These are phyloP conservation scores for Alliaria petiolata DNA, from an alignment of 345 rosid species.

Conservation along the genomic window DNA sequence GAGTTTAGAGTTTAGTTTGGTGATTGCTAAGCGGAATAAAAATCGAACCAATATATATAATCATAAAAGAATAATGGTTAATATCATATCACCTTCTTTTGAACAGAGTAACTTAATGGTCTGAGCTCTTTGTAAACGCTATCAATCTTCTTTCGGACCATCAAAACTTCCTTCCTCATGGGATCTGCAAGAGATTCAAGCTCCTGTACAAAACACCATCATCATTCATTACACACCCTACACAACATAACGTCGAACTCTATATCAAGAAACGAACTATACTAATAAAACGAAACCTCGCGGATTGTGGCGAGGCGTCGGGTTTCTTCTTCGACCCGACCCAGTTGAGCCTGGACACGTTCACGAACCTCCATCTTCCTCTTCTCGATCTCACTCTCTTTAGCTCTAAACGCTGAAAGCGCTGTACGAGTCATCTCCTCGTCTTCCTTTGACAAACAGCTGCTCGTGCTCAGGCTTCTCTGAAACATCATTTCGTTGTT, in stretches of 20 bases:
- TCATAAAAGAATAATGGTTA: too few relatives aligned
- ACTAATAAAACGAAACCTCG: constrained; percentile 40
- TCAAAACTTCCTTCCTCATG: constrained; percentile 75
- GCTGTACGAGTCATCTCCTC: constrained; percentile 82
- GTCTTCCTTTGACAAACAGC: constrained; percentile 75
- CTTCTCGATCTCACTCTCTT: constrained; percentile 66
- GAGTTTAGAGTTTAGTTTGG: too few relatives aligned
- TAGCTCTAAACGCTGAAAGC: constrained; percentile 51
- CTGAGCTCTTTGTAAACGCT: constrained; percentile 75
- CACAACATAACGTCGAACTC: background rate
- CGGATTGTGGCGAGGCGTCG: constrained; percentile 53
- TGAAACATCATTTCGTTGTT: constrained; percentile 38
- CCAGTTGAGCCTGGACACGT: constrained; percentile 52
- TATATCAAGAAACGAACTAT: too few relatives aligned
- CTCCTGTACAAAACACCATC: constrained; percentile 45
- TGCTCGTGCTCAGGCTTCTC: constrained; percentile 64
- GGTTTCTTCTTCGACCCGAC: constrained; percentile 64
- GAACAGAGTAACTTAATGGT: constrained; percentile 70
- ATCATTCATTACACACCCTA: constrained; percentile 1
- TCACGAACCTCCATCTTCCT: constrained; percentile 58
- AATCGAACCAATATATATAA: background rate
- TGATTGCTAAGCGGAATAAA: background rate
- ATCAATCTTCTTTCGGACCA: constrained; percentile 81
- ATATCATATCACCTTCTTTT: constrained; percentile 84
- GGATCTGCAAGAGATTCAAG: constrained; percentile 81